Conservation (phyloP, 1,284 basidiomycete species). For the Pulveroboletus sp. region DNA sequence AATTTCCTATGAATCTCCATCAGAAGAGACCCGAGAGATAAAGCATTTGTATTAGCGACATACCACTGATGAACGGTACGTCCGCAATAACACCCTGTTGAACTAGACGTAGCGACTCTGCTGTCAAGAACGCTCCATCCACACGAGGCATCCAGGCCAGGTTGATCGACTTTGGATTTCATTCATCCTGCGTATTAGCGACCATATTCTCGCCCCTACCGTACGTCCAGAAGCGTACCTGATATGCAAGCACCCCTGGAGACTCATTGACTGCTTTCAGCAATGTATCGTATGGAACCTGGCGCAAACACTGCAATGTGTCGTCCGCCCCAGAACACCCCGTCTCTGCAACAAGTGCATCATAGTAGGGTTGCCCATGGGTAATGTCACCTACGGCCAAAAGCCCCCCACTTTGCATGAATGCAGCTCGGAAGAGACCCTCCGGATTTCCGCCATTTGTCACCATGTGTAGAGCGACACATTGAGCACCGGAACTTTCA, state of each 20-base stretch:
- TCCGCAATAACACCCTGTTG: slow-evolving; percentile 44
- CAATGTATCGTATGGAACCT: background rate
- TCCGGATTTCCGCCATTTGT: slow-evolving; percentile 26
- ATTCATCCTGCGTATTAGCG: background rate
- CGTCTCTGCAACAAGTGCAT: slow-evolving; percentile 20
- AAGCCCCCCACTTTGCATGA: slow-evolving; percentile 42
- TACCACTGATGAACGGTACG: slow-evolving; percentile 47
- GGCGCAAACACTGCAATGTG: slow-evolving; percentile 33
- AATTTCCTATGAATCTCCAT: slow-evolving; percentile 42
- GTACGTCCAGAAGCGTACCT: background rate
- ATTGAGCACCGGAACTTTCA: slow-evolving; percentile 37
- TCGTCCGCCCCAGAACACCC: slow-evolving; percentile 25
- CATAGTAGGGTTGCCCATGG: slow-evolving; percentile 22
- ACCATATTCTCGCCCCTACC: background rate
- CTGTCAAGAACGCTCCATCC: slow-evolving; percentile 51
- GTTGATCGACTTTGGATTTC: slow-evolving; percentile 37
- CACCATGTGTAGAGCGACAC: slow-evolving; percentile 34
- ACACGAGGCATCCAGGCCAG: slow-evolving; percentile 51
- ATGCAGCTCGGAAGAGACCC: slow-evolving; percentile 38
- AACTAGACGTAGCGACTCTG: slow-evolving; percentile 42
- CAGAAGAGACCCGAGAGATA: slow-evolving; percentile 30
- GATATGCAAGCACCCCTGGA: background rate
- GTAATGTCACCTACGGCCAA: slow-evolving; percentile 27
- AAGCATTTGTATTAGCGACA: background rate
- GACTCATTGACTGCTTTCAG: background rate